Conservation (phyloP, 1,139 yeast genomes). For the Kurtzmaniella quercitrusa region DNA sequence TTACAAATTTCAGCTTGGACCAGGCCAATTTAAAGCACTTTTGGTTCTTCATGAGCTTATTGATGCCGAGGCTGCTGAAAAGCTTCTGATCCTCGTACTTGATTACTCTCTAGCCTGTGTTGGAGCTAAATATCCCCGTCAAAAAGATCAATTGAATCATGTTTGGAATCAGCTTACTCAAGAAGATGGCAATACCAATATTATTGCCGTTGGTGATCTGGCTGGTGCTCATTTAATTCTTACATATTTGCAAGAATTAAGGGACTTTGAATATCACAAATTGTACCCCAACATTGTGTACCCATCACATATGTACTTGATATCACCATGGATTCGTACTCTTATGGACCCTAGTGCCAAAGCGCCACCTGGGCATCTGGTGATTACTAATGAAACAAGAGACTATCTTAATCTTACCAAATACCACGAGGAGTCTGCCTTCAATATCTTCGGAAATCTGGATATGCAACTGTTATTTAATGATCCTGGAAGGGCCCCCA, state of each 20-base stretch:
- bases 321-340: conserved; percentile 40
- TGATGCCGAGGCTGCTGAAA: conserved; percentile 20
- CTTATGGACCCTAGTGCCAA: conserved; percentile 11
- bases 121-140: conserved; percentile 33
- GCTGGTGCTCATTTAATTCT: conserved; percentile 40
- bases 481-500: conserved; percentile 15
- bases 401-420: conserved; percentile 25
- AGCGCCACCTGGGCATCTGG: conserved; percentile 26
- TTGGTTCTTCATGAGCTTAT: conserved; percentile 27
- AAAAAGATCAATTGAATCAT: conserved; percentile 29
- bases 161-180: conserved; percentile 26
- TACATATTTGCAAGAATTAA: conserved; percentile 26
- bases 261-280: conserved; percentile 5
- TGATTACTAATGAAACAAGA: conserved; percentile 24
- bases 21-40: conserved; percentile 30
- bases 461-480: conserved; percentile 9
- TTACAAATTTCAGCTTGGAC: conserved; percentile 30
- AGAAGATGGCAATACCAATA: conserved; percentile 26
- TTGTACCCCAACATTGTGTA: conserved; percentile 11
- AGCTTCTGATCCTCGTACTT: conserved; percentile 29
- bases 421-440: conserved; percentile 6
- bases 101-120: conserved; percentile 36
- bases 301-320: conserved; percentile 29
- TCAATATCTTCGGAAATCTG: conserved; percentile 11
- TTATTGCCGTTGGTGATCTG: conserved; percentile 37